These are phyloP conservation scores for Polygonum aviculare DNA, from an alignment of 148 eudicot genomes.

Conservation along the genomic window DNA sequence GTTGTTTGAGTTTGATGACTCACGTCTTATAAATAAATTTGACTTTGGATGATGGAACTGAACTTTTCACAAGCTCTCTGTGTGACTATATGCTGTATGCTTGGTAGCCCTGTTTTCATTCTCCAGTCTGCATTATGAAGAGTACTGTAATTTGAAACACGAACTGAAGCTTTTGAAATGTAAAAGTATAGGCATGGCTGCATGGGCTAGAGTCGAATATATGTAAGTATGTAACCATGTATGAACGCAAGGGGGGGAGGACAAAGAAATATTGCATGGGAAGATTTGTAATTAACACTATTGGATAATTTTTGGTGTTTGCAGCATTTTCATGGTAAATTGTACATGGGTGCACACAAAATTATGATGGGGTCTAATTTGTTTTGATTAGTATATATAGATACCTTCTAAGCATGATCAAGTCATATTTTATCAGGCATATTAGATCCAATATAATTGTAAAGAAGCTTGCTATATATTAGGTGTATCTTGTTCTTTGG, in stretches of 20 bases:
- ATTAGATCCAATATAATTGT: not conserved
- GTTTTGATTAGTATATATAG: not conserved
- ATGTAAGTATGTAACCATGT: no score
- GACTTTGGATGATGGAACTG: not conserved
- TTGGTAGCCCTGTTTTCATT: not conserved
- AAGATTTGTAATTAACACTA: not conserved
- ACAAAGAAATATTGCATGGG: not conserved
- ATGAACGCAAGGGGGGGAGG: no score
- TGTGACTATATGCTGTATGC: not conserved
- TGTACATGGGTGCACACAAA: not conserved
- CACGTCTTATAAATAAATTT: not conserved
- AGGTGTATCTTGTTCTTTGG: not conserved
- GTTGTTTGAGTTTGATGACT: not conserved
- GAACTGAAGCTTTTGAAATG: not conserved
- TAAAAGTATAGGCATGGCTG: not conserved
- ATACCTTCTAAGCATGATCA: not conserved
- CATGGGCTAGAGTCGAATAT: no score
- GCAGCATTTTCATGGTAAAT: not conserved
- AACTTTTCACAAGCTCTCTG: not conserved
- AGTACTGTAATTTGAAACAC: not conserved
- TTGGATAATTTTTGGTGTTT: not conserved
- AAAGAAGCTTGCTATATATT: slow-evolving; percentile 3
- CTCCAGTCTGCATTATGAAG: not conserved
- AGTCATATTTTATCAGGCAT: not conserved
- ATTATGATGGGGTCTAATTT: no score